Percentiles rank a stretch among this genome's conserved stretches.
Evolutionary conservation across 2,329 filamentous ascomycete species (phyloP).

Genomic region (Reticulascus tulasneorum): DNA sequence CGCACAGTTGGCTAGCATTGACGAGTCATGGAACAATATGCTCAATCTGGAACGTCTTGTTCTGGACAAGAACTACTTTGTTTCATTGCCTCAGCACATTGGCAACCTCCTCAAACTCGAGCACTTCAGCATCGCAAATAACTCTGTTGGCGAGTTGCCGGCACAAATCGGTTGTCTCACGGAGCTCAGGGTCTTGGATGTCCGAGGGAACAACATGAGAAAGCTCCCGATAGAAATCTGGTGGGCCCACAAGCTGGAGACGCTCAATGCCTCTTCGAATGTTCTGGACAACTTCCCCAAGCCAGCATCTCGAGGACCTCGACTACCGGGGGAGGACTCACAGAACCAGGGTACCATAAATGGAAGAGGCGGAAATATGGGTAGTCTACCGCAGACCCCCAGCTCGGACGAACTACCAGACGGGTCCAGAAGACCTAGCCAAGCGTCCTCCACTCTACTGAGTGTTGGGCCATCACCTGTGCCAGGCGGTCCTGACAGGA

Average conservation of each 20-base stretch:
- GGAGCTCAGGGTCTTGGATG: constrained; percentile 80
- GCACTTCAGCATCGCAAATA: constrained; percentile 90
- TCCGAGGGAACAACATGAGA: constrained; percentile 89
- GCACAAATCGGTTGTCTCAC: constrained; percentile 81
- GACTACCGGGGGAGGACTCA: constrained; percentile 50
- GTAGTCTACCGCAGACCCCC: constrained; percentile 54
- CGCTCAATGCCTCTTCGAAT: constrained; percentile 92
- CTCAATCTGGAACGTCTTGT: constrained; percentile 82
- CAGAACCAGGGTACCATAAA: constrained; percentile 27
- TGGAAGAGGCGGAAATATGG: constrained; percentile 35
- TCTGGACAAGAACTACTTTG: constrained; percentile 93
- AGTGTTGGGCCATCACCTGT: constrained; percentile 73
- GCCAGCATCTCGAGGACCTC: constrained; percentile 66
- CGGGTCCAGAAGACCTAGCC: constrained; percentile 70
- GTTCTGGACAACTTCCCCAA: constrained; percentile 89
- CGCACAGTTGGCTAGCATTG: constrained; percentile 85
- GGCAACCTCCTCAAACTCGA: constrained; percentile 80
- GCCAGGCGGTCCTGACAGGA: constrained; percentile 58
- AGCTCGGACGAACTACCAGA: constrained; percentile 75
- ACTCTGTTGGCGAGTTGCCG: constrained; percentile 79
- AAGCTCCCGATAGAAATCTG: constrained; percentile 90
- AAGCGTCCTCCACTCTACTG: constrained; percentile 68
- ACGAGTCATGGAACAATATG: constrained; percentile 83
- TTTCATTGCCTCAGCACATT: constrained; percentile 80
- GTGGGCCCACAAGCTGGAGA: constrained; percentile 88